Evolutionary conservation across 2,329 filamentous ascomycete genomes (phyloP).

Genomic region (Ophiocordyceps australis): DNA sequence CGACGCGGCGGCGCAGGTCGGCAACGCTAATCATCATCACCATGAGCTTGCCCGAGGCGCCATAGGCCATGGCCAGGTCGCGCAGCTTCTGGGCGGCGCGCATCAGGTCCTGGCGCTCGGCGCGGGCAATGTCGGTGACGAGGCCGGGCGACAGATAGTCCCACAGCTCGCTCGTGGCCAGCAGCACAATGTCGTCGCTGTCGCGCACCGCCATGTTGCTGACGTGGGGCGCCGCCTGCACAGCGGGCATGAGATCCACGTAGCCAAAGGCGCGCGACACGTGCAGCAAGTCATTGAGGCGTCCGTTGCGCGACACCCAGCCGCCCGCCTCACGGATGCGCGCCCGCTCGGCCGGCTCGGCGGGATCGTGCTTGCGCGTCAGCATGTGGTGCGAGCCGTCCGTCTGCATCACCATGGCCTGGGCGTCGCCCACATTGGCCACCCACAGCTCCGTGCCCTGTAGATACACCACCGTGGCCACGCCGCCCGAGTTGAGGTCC

Average conservation of each 20-base stretch:
- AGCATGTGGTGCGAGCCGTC: constrained; percentile 71
- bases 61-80: constrained; percentile 89
- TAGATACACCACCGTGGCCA: constrained; percentile 82
- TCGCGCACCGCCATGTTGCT: constrained; percentile 63
- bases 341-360: constrained; percentile 64
- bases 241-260: constrained; percentile 76
- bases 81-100: constrained; percentile 84
- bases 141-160: constrained; percentile 82
- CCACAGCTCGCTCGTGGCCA: constrained; percentile 89
- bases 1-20: constrained; percentile 67
- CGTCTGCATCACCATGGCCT: constrained; percentile 86
- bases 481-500: constrained; percentile 76
- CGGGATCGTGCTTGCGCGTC: constrained; percentile 85
- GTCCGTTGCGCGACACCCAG: constrained; percentile 87
- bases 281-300: constrained; percentile 77
- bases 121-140: constrained; percentile 77
- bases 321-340: constrained; percentile 89
- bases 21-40: constrained; percentile 95
- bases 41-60: constrained; percentile 90
- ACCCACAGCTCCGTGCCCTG: constrained; percentile 82
- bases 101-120: constrained; percentile 82
- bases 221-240: constrained; percentile 81
- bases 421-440: constrained; percentile 87
- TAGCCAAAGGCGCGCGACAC: constrained; percentile 94
- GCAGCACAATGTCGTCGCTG: constrained; percentile 80